phyloP scores from a whole-genome alignment of 768 basidiomycete species.

The Phanerochaete carnosa region DNA sequence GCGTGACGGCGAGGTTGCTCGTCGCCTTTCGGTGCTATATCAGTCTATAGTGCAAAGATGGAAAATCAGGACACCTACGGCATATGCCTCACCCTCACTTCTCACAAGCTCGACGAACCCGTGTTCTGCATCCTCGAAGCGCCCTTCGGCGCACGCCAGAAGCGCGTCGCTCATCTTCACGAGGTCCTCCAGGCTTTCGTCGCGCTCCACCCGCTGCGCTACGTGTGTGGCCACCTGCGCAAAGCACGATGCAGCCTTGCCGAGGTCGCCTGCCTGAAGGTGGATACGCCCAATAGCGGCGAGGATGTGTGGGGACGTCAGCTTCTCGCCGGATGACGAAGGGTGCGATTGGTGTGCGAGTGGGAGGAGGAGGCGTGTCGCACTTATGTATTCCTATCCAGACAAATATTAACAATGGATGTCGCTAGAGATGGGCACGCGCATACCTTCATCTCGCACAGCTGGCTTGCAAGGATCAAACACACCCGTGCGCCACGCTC shows the following conservation, averaged over 20 bases:
- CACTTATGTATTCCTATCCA: constrained; percentile 64
- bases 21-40: constrained; percentile 44
- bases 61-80: constrained; percentile 37
- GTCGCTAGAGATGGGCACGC: background rate
- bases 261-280: constrained; percentile 67
- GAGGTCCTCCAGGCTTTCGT: constrained; percentile 1
- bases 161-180: constrained; percentile 66
- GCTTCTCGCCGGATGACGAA: background rate
- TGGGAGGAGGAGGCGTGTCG: constrained; percentile 63
- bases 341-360: constrained; percentile 28
- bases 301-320: constrained; percentile 51
- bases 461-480: constrained; percentile 76
- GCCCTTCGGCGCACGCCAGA: constrained; percentile 63
- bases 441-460: constrained; percentile 80
- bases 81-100: constrained; percentile 57
- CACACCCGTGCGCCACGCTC: constrained; percentile 75
- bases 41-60: background rate
- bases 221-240: constrained; percentile 43
- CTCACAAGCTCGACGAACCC: constrained; percentile 42
- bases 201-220: constrained; percentile 10
- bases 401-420: background rate
- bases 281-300: constrained; percentile 74
- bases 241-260: constrained; percentile 58
- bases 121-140: constrained; percentile 56
- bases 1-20: constrained; percentile 73